Conservation (phyloP, 2,329 filamentous ascomycete species). For the Ceratocystis colombiana region DNA sequence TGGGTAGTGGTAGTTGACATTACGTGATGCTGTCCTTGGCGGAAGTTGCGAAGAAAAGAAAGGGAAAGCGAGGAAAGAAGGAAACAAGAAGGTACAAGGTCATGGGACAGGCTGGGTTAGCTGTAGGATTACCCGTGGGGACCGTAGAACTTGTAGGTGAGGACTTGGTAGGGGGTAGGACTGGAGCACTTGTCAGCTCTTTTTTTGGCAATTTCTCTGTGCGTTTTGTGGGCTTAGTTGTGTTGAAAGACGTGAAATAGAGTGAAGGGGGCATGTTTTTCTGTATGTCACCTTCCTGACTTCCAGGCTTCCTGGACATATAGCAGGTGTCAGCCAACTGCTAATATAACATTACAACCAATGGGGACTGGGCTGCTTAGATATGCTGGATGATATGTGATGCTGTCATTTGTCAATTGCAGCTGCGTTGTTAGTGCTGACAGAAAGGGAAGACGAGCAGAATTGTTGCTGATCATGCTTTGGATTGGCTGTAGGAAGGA, state of each 20-base stretch:
- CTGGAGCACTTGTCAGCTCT: conserved; percentile 5
- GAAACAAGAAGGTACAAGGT: too few relatives aligned
- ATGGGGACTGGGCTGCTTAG: neutral
- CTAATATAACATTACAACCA: neutral
- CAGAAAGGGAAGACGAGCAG: neutral
- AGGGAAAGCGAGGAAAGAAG: neutral
- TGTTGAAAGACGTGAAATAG: too few relatives aligned
- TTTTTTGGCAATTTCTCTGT: conserved; percentile 15
- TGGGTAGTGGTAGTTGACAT: neutral
- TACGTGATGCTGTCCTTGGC: neutral
- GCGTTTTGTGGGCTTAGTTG: conserved; percentile 9
- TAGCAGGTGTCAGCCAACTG: conserved; percentile 1
- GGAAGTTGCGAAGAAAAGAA: neutral
- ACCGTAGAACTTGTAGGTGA: neutral
- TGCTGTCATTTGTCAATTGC: conserved; percentile 6
- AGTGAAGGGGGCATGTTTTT: neutral
- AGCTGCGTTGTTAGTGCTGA: neutral
- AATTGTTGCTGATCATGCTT: neutral
- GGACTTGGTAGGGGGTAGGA: too few relatives aligned
- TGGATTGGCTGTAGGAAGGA: conserved; percentile 8
- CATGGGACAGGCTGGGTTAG: neutral
- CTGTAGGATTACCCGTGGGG: neutral
- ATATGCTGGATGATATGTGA: neutral
- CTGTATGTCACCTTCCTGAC: conserved; percentile 6
- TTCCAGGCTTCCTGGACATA: neutral